Base-by-base conservation (phyloP, 345 rosid genomes). In the Eucalyptus cloeziana region DNA sequence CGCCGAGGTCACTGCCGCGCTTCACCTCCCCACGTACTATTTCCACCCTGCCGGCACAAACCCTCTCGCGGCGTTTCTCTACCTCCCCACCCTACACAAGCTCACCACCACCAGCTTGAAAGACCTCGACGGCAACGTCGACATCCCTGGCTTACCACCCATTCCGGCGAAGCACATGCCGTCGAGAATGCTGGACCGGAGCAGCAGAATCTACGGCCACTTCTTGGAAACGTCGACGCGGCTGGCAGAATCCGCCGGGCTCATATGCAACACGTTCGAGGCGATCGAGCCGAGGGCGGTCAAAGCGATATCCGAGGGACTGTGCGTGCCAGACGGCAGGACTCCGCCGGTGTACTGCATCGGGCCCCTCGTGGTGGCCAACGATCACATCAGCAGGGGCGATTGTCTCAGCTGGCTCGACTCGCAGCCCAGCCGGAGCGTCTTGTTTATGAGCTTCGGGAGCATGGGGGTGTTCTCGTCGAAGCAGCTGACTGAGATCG, bases 371-470 rank as follows among this genome's bases (percentile, higher is more conserved):
- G 76, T 91, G 16, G 49, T 17, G 2, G 30, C 54, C 2, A 9
- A 24, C 1, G 86, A 88, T 10, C 52, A 24, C 9, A 89, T 43
- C 52, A 67, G 60, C 7, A 87, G 58, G 10, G 56, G 81, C 4
- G 91, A 89, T 50, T 92, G 91, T 56, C 19, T 91, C 40, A 80
- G n/a, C 25, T 91, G 93, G 94, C 92, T 93, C 0, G 88, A 92
- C 50, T 88, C 91, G 6, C 93, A 91, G 54, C 91, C 92, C 4
- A 56, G 54, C 50, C 64, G 86, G 40, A 92, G 94, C 87, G 92
- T 93, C 16, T 50, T 93, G 8, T 92, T 91, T 60, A 88, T 93
- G 13, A 71, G 91, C 52, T 93, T 92, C 30, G 94, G 94, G 5
- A 92, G 94, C 56, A 2, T 88, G 89, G 94, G 94, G 15, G 45